Base-by-base conservation (phyloP, 306 rosid genomes). In the Pyrus pyrifolia region DNA sequence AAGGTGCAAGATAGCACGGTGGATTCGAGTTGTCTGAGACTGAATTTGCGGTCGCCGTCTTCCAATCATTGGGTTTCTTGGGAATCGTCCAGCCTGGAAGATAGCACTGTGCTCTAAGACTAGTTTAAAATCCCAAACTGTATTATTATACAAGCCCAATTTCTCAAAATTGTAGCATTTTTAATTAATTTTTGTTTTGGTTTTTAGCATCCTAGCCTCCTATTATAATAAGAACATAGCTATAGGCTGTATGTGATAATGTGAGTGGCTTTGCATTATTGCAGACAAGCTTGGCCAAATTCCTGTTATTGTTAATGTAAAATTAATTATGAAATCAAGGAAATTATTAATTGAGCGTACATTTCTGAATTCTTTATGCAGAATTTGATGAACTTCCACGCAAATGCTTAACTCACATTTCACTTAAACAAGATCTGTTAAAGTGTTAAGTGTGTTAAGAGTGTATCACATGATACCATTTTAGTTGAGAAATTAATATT, bases 11-110 rank as follows among this genome's bases (percentile, higher is more conserved):
- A 62, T 44, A 74, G 6, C 78, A 62, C 23, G 35, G 81, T 64
- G 30, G 69, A 68, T 30, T 44, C 72, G n/a, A 78, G 66, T 19
- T 80, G 71, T 31, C 79, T 83, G 61, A 85, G 68, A 63, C n/a
- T 83, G 83, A 88, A 81, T 76, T 76, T 86, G 27, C 66, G 13
- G 66, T 85, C 93, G 1, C 75, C 92, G 4, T 75, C 94, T 80
- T 81, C 91, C 45, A 61, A 74, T 71, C 72, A 66, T 75, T 86
- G 90, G 90, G 80, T 23, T 67, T 83, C 86, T 38, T 75, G 86
- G 77, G 76, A 81, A 83, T 70, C 79, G 19, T 71, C 79, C 73
- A 71, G 73, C 67, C 68, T 81, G 72, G 83, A 80, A 57, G 83
- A 71, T 15, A 72, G 80, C 25, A 84, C 67, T n/a, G 73, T 74